Evolutionary conservation across 2,329 filamentous ascomycete genomes (phyloP), one percentile per base, ranked within the genome.

Genomic region (Torrubiellomyces zombiae): DNA sequence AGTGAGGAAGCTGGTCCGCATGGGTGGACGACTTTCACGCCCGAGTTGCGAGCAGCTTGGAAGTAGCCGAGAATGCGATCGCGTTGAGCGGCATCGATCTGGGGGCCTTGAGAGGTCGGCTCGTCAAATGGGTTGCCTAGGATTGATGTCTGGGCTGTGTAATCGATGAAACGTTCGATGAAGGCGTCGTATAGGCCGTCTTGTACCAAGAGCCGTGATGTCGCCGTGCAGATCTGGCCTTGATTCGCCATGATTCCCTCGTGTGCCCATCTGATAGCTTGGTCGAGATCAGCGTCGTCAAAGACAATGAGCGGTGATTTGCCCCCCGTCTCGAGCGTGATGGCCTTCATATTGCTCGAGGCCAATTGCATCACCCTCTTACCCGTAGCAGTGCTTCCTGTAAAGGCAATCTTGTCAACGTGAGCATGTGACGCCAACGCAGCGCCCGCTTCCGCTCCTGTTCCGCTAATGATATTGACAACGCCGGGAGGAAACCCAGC

Each of bases 401-500:
- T 81, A 36, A 82, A 82, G 0, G 75, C 72, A 31, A 81, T 58
- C 53, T 80, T 80, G 41, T 76, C 69, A 14, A 81, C 63, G 16
- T 61, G 61, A 6, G 62, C 47, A 43, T 81, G 75, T 22, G 58
- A 52, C 1, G 67, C 71, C 11, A 81, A 56, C 2, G 74, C 70
- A 4, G 68, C 58, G 8, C 75, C 75, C 1, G 72, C 67, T 25
- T 67, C 65, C 19, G 56, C 54, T 9, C 75, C 75, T 31, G 66
- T 56, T 2, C 75, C 76, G 32, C 75, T 78, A 29, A 80, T 40
- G 32, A 82, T 61, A 44, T 81, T 81, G 35, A 81, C 50, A 5
- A 82, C 75, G 21, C 75, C 75, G 1, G 75, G 66, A 6, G 75
- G 76, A 42, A 81, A 80, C 0, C 76, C 75, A 13, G 74, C 73